Evolutionary conservation across 2,329 filamentous ascomycete genomes (phyloP).

Genomic region (Colletotrichum noveboracense): DNA sequence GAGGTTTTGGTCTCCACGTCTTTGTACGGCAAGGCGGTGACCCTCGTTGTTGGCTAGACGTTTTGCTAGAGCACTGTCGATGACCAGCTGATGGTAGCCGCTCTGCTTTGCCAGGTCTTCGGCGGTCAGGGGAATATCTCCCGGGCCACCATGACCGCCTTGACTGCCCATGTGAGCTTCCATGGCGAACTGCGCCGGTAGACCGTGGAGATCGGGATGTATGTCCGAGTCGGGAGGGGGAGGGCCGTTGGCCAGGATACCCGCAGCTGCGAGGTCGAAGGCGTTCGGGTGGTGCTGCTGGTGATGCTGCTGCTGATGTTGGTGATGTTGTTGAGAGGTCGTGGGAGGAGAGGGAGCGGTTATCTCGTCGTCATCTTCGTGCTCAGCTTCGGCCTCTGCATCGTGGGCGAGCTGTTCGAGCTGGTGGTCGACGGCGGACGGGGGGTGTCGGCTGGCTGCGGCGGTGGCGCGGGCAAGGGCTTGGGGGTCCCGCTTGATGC

Average conservation of each 20-base stretch:
- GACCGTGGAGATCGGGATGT: constrained; percentile 29
- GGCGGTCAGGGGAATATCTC: constrained; percentile 38
- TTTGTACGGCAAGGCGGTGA: constrained; percentile 55
- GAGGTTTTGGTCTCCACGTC: constrained; percentile 57
- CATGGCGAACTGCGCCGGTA: constrained; percentile 26
- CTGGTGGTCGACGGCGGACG: constrained; percentile 36
- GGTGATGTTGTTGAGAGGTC: constrained; percentile 10
- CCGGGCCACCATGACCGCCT: not conserved
- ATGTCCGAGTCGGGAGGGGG: constrained; percentile 25
- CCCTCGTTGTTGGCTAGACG: constrained; percentile 55
- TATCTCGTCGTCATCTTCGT: constrained; percentile 20
- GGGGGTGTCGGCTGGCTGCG: constrained; percentile 29
- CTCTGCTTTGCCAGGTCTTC: constrained; percentile 51
- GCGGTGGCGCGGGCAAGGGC: constrained; percentile 24
- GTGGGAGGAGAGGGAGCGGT: not conserved
- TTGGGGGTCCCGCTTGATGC: constrained; percentile 10
- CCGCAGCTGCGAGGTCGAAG: constrained; percentile 34
- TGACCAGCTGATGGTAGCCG: constrained; percentile 51
- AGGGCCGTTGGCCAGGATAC: constrained; percentile 35
- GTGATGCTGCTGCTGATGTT: constrained; percentile 26
- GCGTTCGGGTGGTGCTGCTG: constrained; percentile 22
- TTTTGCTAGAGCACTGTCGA: constrained; percentile 61
- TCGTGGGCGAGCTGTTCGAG: constrained; percentile 32
- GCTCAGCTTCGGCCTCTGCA: constrained; percentile 25
- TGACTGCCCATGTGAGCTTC: constrained; percentile 24